A percentile compares a stretch with the other conserved stretches of the same genome.
Evolutionary conservation across 805 yeast genomes (phyloP).

Genomic region (Wickerhamomyces bovis): DNA sequence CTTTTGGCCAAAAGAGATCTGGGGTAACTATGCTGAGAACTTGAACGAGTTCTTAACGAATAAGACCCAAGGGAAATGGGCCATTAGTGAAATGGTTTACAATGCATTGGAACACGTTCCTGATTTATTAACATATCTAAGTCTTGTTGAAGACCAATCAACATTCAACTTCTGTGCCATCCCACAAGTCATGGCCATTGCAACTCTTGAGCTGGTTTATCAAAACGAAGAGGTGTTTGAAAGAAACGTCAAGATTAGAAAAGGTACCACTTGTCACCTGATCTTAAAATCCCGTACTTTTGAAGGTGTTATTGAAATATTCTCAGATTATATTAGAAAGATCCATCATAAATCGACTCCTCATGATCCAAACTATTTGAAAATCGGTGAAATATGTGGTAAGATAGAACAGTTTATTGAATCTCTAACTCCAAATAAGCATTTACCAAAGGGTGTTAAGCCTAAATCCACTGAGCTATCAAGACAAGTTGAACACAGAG

Average conservation of each 20-base stretch:
- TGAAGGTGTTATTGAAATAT: conserved; percentile 69
- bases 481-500: conserved; percentile 38
- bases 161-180: conserved; percentile 90
- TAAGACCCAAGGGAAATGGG: conserved; percentile 52
- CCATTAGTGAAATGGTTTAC: conserved; percentile 75
- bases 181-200: conserved; percentile 99
- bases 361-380: conserved; percentile 78
- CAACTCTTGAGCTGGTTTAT: conserved; percentile 82
- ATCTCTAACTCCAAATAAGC: conserved; percentile 52
- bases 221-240: conserved; percentile 71
- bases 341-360: conserved; percentile 79
- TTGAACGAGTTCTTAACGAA: conserved; percentile 53
- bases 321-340: conserved; percentile 62
- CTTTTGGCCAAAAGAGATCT: conserved; percentile 93
- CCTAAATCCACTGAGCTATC: conserved; percentile 32
- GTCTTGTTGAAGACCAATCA: conserved; percentile 73
- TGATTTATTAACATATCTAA: conserved; percentile 70
- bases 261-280: conserved; percentile 76
- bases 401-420: conserved; percentile 87
- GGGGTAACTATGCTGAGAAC: conserved; percentile 71
- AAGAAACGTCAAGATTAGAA: conserved; percentile 77
- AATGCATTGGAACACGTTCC: conserved; percentile 74
- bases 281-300: conserved; percentile 70
- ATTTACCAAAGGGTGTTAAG: conserved; percentile 50
- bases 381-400: conserved; percentile 79